Conservation (phyloP, 345 rosid genomes). For the Hibiscus syriacus region DNA sequence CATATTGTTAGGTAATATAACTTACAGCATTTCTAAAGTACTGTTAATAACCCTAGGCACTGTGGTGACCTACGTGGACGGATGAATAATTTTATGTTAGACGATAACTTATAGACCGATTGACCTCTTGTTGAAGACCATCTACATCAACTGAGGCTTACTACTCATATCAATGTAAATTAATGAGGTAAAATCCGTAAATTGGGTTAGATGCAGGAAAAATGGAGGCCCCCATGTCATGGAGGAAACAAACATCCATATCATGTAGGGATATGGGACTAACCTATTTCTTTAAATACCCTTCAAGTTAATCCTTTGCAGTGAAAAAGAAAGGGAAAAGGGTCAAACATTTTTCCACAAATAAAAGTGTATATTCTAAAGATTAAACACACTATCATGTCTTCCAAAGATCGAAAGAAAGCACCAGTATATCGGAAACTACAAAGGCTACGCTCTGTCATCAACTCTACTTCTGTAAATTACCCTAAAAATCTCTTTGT, state of each 20-base stretch:
- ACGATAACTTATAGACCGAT: no score
- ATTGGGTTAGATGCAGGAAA: no score
- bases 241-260: conserved; percentile 30
- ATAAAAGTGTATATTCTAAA: no score
- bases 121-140: no score
- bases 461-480: conserved; percentile 44
- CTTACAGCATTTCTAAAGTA: no score
- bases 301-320: conserved; percentile 8
- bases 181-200: conserved; percentile 12
- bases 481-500: not conserved
- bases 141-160: no score
- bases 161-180: not conserved
- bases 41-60: no score
- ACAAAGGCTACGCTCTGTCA: conserved; percentile 34
- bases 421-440: conserved; percentile 30
- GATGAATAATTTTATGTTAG: no score
- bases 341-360: not conserved
- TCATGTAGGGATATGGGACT: not conserved
- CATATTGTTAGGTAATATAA: no score
- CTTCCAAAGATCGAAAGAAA: conserved; percentile 30
- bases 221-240: no score
- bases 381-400: conserved; percentile 21
- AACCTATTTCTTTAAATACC: conserved; percentile 14
- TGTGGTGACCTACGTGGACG: no score
- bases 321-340: conserved; percentile 8